A percentile compares a stretch with the other conserved stretches of the same genome.
phyloP scores from a whole-genome alignment of 2,329 filamentous ascomycete species.

The Sarocladiaceae sp. region DNA sequence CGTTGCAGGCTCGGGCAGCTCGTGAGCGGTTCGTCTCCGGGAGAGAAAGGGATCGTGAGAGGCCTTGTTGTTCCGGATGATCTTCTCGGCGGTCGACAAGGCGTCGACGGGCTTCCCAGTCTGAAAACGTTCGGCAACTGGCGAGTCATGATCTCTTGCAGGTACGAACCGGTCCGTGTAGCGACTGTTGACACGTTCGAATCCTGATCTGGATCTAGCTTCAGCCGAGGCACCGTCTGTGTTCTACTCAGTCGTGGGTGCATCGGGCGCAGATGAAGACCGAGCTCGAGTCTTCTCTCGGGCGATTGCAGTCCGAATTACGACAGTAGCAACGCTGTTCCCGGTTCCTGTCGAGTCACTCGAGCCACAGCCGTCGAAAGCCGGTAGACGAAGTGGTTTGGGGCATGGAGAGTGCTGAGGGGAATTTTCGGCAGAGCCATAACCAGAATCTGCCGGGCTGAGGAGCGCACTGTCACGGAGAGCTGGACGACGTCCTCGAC shows the following conservation, averaged over 20 bases:
- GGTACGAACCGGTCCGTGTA: constrained; percentile 45
- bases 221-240: constrained; percentile 1
- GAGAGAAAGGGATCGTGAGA: constrained; percentile 36
- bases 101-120: constrained; percentile 36
- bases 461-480: not conserved
- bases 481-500: not conserved
- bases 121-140: constrained; percentile 37
- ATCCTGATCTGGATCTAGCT: not conserved
- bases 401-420: constrained; percentile 2
- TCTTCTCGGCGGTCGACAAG: constrained; percentile 36
- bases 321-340: not conserved
- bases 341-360: not conserved
- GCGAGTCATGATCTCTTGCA: constrained; percentile 26
- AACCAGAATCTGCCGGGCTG: constrained; percentile 14
- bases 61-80: constrained; percentile 35
- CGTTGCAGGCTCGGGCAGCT: not conserved
- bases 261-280: constrained; percentile 2
- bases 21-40: constrained; percentile 17
- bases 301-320: not conserved
- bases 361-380: not conserved
- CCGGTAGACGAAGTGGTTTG: not conserved
- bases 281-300: not conserved
- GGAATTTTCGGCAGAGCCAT: constrained; percentile 12
- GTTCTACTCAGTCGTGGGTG: not conserved
- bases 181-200: constrained; percentile 10